phyloP scores from a whole-genome alignment of 345 rosid species.

The Aurinia saxatilis region DNA sequence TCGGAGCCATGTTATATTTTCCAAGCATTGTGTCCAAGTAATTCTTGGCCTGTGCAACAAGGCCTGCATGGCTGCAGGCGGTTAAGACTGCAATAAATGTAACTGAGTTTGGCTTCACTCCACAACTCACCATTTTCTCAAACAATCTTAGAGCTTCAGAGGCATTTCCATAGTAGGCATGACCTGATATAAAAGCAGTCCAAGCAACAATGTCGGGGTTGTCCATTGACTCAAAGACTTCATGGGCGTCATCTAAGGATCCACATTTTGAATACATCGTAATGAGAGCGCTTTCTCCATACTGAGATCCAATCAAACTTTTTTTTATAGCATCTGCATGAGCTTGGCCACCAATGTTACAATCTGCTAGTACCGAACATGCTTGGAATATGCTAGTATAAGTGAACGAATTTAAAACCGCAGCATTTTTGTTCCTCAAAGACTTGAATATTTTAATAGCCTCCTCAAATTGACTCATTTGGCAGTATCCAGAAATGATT shows the following conservation, averaged over 20 bases:
- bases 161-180: conserved; percentile 67
- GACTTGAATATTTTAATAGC: conserved; percentile 42
- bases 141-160: conserved; percentile 54
- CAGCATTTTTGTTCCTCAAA: conserved; percentile 34
- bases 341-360: conserved; percentile 54
- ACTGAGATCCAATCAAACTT: conserved; percentile 39
- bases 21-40: conserved; percentile 42
- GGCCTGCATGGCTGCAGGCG: conserved; percentile 72
- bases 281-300: conserved; percentile 62
- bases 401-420: conserved; percentile 43
- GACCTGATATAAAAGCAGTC: conserved; percentile 65
- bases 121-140: conserved; percentile 39
- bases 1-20: conserved; percentile 44
- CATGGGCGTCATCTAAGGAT: conserved; percentile 46
- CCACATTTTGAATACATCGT: conserved; percentile 75
- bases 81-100: conserved; percentile 64
- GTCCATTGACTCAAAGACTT: conserved; percentile 46
- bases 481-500: conserved; percentile 56
- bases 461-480: conserved; percentile 45
- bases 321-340: conserved; percentile 77
- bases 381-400: conserved; percentile 74
- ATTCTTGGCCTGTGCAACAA: conserved; percentile 43
- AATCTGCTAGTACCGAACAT: conserved; percentile 55
- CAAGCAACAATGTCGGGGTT: conserved; percentile 68
- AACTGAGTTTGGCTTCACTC: conserved; percentile 52